A percentile compares a stretch with the other conserved stretches of the same genome.
phyloP scores from a whole-genome alignment of 2,329 filamentous ascomycete species.

The Graphium sp. region DNA sequence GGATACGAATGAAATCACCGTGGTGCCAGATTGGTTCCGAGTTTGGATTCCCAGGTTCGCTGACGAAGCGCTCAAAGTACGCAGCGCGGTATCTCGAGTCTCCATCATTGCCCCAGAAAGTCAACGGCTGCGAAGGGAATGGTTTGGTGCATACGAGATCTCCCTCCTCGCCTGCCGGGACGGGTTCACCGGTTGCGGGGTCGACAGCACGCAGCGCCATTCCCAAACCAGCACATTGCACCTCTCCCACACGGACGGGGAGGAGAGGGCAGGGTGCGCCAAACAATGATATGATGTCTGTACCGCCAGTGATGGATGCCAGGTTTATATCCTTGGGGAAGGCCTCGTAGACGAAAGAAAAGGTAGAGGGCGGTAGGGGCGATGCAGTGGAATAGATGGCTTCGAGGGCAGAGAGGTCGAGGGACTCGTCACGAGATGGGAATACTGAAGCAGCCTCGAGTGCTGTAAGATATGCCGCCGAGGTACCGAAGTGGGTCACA shows the following conservation, averaged over 20 bases:
- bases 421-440: conserved; percentile 33
- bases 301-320: conserved; percentile 86
- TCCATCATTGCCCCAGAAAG: conserved; percentile 65
- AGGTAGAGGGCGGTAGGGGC: conserved; percentile 82
- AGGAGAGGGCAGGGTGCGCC: conserved; percentile 66
- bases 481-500: conserved; percentile 90
- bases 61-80: conserved; percentile 73
- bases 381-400: conserved; percentile 92
- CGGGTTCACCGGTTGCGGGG: conserved; percentile 34
- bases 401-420: conserved; percentile 48
- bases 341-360: conserved; percentile 71
- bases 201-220: conserved; percentile 57
- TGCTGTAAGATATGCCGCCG: conserved; percentile 80
- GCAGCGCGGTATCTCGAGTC: conserved; percentile 62
- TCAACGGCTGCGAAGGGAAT: conserved; percentile 82
- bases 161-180: conserved; percentile 51
- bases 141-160: conserved; percentile 76
- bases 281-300: conserved; percentile 92
- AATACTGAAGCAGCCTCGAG: conserved; percentile 61
- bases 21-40: conserved; percentile 66
- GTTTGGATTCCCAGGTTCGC: not conserved
- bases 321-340: conserved; percentile 74
- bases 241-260: conserved; percentile 56
- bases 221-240: conserved; percentile 61
- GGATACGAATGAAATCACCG: conserved; percentile 67